A percentile compares a stretch with the other conserved stretches of the same genome.
phyloP scores from a whole-genome alignment of 257 asterid genomes.

The Salvia rosmarinus region DNA sequence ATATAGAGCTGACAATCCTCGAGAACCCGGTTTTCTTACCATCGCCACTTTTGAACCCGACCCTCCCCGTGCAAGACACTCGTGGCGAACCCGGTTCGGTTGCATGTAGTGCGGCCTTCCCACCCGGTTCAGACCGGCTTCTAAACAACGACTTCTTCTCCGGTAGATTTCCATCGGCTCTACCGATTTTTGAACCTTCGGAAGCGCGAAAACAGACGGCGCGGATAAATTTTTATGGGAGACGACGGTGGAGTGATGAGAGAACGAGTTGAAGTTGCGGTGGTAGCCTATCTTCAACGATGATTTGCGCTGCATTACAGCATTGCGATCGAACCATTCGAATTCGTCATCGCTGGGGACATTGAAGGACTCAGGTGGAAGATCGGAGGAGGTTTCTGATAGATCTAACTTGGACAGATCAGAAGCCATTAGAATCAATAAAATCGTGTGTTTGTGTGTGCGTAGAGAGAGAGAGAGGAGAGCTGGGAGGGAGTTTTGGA shows the following conservation, averaged over 20 bases:
- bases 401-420: slow-evolving; percentile 23
- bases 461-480: not conserved
- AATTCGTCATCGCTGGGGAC: slow-evolving; percentile 50
- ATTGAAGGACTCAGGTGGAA: slow-evolving; percentile 70
- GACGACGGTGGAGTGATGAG: slow-evolving; percentile 35
- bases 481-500: slow-evolving; percentile 16
- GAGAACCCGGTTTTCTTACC: slow-evolving; percentile 55
- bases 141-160: slow-evolving; percentile 46
- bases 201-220: slow-evolving; percentile 47
- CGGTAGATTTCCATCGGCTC: slow-evolving; percentile 26
- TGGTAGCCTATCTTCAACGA: slow-evolving; percentile 53
- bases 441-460: not conserved
- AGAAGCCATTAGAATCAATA: slow-evolving; percentile 17
- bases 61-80: slow-evolving; percentile 58
- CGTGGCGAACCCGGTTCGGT: slow-evolving; percentile 55
- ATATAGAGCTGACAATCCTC: slow-evolving; percentile 41
- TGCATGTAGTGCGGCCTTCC: slow-evolving; percentile 15
- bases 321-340: slow-evolving; percentile 61
- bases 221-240: slow-evolving; percentile 26
- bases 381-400: slow-evolving; percentile 41
- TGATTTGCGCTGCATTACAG: slow-evolving; percentile 59
- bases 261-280: slow-evolving; percentile 38
- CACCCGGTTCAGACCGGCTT: slow-evolving; percentile 57
- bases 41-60: slow-evolving; percentile 37
- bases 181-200: slow-evolving; percentile 37